phyloP scores from a whole-genome alignment of 345 rosid species.

The Rubroshorea leprosula region DNA sequence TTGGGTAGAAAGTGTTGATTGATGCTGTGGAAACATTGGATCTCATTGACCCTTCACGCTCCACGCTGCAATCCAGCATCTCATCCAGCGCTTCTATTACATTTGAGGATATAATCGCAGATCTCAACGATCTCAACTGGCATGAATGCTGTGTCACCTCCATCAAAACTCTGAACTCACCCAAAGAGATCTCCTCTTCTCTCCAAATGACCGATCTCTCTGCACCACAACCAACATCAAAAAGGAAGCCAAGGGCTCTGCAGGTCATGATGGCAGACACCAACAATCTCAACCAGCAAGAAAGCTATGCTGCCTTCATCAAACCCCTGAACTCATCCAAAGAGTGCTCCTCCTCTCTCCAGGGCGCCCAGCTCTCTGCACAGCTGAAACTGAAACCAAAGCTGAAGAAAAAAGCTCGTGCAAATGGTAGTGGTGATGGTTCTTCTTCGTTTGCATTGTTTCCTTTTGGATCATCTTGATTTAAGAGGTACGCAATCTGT shows the following conservation, averaged over 20 bases:
- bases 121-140: slow-evolving; percentile 38
- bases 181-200: slow-evolving; percentile 6
- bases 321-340: neutral
- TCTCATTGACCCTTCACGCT: slow-evolving; percentile 45
- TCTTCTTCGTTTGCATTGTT: slow-evolving; percentile 9
- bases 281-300: neutral
- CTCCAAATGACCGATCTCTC: neutral
- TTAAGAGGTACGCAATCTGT: no score
- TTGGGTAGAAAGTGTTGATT: slow-evolving; percentile 23
- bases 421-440: neutral
- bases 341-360: neutral
- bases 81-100: slow-evolving; percentile 21
- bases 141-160: slow-evolving; percentile 48
- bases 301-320: neutral
- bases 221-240: neutral
- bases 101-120: slow-evolving; percentile 26
- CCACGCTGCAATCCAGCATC: slow-evolving; percentile 35
- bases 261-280: neutral
- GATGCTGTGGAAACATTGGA: slow-evolving; percentile 32
- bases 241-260: neutral
- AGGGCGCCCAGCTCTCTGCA: neutral
- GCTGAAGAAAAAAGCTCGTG: neutral
- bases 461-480: slow-evolving; percentile 3
- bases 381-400: neutral
- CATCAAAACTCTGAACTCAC: slow-evolving; percentile 20